Evolutionary conservation across 176 grass and related monocot species (phyloP), one percentile per base, ranked within the genome.

Genomic region (Otatea glauca): DNA sequence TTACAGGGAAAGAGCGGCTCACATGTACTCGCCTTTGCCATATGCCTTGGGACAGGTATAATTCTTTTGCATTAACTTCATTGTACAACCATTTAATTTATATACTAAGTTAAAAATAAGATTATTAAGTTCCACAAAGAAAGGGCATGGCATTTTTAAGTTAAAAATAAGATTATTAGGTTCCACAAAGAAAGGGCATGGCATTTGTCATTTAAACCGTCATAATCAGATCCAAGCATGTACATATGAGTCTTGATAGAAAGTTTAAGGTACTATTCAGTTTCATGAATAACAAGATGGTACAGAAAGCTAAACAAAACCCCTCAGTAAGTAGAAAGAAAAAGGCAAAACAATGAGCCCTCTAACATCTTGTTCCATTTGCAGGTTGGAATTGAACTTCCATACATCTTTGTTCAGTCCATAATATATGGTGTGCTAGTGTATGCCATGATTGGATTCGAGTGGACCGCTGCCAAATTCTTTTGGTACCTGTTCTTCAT

Each of bases 401-500:
- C 94, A 20, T 97, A 97, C 25, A 84, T 93, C 77, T 81, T 97
- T 70, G 69, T 92, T 69, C 94, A 97, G 54, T 47, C 83, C 12
- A 9, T 90, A 39, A 79, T 94, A 76, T 97, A 97, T 56, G 90
- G 83, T 7, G 73, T 97, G n/a, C 72, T 92, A 42, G 92, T 97
- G 20, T 97, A 97, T 55, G 73, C 90, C 3, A 88, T 97, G 94
- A 90, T 92, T 72, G 90, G 88, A 5, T 97, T 94, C 18, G 88
- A 97, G 72, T 97, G 94, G 94, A 94, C 94, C 10, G 90, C 42
- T 27, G 88, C 78, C 43, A 97, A 97, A 45, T 94, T 94, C 77
- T 94, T 97, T 68, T 97, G 92, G 94, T 97, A 90, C 63, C 27
- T 92, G 58, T 97, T 94, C 82, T 92, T 97, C 77, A 93, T 93